Evolutionary conservation across 441 rosid genomes (phyloP).

Genomic region (Mallotus japonicus): DNA sequence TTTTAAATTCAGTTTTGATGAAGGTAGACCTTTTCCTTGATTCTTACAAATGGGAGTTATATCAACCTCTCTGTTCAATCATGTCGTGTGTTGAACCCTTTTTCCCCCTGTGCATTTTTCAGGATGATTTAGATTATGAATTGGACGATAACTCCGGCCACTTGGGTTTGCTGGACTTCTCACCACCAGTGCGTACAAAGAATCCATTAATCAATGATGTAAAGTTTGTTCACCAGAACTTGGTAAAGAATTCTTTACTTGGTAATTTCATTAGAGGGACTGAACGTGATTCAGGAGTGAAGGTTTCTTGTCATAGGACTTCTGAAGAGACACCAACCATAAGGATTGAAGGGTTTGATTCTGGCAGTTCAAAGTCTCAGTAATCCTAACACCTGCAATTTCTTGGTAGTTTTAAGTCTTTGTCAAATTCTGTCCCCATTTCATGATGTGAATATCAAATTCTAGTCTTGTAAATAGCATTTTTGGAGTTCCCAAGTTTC

Average conservation of each 20-base stretch:
- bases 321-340: not conserved
- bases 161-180: not conserved
- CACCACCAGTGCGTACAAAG: not conserved
- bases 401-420: not conserved
- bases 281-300: not conserved
- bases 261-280: not conserved
- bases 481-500: not conserved
- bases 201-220: not conserved
- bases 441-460: not conserved
- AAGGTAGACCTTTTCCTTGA: not conserved
- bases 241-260: not conserved
- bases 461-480: not conserved
- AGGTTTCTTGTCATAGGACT: not conserved
- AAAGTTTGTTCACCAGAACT: conserved; percentile 1
- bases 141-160: not conserved
- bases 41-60: not conserved
- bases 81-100: not conserved
- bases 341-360: conserved; percentile 5
- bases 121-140: conserved; percentile 1
- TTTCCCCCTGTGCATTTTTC: no score
- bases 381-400: not conserved
- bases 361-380: not conserved
- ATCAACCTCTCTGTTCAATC: not conserved
- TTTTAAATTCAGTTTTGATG: not conserved
- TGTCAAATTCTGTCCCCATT: not conserved